Evolutionary conservation across 495 filamentous ascomycete species (phyloP).

Genomic region (Penicillium ochrochloron): DNA sequence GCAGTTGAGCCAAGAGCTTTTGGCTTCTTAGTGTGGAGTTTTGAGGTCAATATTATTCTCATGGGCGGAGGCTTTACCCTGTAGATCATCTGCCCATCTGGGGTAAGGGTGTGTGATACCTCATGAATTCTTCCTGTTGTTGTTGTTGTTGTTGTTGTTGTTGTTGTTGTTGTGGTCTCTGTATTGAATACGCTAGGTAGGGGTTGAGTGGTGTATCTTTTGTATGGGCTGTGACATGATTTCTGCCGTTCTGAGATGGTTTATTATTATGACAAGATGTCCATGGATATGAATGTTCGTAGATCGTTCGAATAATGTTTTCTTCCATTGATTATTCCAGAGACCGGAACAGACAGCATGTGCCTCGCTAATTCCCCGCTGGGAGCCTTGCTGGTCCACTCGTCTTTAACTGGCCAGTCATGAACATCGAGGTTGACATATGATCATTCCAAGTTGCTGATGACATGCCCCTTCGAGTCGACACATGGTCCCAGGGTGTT

Average conservation of each 20-base stretch:
- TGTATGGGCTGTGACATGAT: too few relatives aligned
- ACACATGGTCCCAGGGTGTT: not conserved
- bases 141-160: not conserved
- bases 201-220: not conserved
- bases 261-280: too few relatives aligned
- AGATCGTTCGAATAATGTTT: too few relatives aligned
- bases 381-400: not conserved
- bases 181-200: not conserved
- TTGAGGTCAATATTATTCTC: not conserved
- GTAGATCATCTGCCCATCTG: not conserved
- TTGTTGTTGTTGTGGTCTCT: not conserved
- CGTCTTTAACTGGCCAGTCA: not conserved
- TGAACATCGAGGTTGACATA: not conserved
- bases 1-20: not conserved
- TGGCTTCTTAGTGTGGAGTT: conserved; percentile 3
- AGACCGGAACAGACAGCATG: too few relatives aligned
- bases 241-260: too few relatives aligned
- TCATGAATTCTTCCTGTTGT: not conserved
- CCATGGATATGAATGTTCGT: too few relatives aligned
- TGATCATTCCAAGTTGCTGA: not conserved
- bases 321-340: too few relatives aligned
- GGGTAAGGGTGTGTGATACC: not conserved
- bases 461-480: not conserved
- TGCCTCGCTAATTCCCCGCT: not conserved
- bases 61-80: not conserved